Evolutionary conservation across 306 rosid species (phyloP).

Genomic region (Hippophae gyantsensis): DNA sequence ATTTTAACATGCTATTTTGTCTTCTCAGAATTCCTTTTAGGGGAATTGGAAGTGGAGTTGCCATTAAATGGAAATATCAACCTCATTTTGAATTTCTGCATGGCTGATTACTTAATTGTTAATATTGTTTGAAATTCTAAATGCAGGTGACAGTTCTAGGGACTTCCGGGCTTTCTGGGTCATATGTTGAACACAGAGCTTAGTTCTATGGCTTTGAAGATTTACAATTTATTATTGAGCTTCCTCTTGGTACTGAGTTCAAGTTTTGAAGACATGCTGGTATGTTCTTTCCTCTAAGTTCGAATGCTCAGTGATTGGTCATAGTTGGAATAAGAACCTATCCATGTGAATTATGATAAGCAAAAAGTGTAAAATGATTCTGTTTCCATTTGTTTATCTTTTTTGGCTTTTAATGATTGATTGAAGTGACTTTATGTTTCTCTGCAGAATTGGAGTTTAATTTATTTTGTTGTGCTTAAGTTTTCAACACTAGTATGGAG

Average conservation of each 20-base stretch:
- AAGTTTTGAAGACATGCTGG: conserved; percentile 24
- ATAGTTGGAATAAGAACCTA: conserved; percentile 45
- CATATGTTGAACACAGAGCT: conserved; percentile 86
- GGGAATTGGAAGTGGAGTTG: background rate
- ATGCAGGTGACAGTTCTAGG: conserved; percentile 86
- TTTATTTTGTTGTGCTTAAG: too few species aligned
- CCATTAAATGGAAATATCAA: background rate
- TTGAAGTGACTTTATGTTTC: too few species aligned
- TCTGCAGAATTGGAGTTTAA: too few species aligned
- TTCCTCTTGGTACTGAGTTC: conserved; percentile 19
- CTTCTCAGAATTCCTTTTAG: too few species aligned
- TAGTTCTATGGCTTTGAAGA: conserved; percentile 26
- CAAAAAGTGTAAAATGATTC: conserved; percentile 12
- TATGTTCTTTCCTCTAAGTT: conserved; percentile 23
- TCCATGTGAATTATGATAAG: conserved; percentile 19
- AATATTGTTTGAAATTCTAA: conserved; percentile 13
- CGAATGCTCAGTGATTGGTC: conserved; percentile 23
- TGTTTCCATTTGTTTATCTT: background rate
- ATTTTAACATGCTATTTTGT: background rate
- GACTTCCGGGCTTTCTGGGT: conserved; percentile 95
- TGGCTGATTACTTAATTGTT: conserved; percentile 1
- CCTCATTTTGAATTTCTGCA: conserved; percentile 7
- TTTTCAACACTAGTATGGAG: too few species aligned
- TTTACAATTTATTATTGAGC: conserved; percentile 23
- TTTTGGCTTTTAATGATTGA: too few species aligned